Conservation (phyloP, 176 grass and related monocot genomes). For the Oryza rufipogon region DNA sequence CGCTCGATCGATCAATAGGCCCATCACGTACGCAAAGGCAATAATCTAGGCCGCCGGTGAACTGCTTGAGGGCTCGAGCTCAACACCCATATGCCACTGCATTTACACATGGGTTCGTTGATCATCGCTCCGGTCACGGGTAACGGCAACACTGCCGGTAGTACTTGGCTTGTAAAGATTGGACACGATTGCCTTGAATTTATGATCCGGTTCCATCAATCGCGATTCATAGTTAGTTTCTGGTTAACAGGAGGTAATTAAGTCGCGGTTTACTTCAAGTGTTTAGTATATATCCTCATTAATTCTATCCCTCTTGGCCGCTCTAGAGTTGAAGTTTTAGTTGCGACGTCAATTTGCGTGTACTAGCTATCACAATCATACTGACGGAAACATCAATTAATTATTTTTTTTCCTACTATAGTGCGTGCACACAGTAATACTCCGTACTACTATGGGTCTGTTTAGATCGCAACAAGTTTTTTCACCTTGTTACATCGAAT, state of each 20-base stretch:
- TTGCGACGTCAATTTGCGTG: not conserved
- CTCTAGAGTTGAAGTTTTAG: not conserved
- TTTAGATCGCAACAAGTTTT: too few species aligned
- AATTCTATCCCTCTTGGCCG: not conserved
- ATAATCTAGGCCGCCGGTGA: not conserved
- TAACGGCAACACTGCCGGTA: not conserved
- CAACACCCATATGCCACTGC: not conserved
- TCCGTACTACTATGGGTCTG: too few species aligned
- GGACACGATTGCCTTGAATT: not conserved
- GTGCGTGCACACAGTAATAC: not conserved
- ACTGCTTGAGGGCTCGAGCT: not conserved
- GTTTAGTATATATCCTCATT: not conserved
- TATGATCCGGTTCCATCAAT: not conserved
- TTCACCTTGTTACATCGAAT: too few species aligned
- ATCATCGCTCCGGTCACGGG: not conserved
- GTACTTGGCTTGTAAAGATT: not conserved
- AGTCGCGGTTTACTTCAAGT: not conserved
- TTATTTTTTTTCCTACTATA: not conserved
- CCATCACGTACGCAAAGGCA: not conserved
- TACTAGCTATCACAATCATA: not conserved
- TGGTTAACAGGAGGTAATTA: not conserved
- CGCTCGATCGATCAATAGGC: not conserved
- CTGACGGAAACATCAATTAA: not conserved
- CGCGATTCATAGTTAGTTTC: too few species aligned
- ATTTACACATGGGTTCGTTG: not conserved